phyloP scores from a whole-genome alignment of 148 eudicot species.

The Pharnaceum exiguum region DNA sequence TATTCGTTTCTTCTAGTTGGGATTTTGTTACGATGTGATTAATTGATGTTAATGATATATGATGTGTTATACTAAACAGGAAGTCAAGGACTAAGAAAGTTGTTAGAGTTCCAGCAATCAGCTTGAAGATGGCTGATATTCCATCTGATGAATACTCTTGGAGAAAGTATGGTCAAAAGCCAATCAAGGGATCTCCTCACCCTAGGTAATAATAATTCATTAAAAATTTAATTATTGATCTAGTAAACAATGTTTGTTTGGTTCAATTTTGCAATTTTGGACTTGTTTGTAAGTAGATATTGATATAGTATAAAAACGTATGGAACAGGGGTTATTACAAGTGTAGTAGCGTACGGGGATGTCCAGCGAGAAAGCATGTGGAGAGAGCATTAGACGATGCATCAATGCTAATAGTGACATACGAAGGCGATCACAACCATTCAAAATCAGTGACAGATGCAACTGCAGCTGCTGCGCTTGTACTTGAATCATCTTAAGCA shows the following conservation, averaged over 20 bases:
- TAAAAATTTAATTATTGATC: not conserved
- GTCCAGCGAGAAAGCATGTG: slow-evolving; percentile 91
- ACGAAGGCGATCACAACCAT: slow-evolving; percentile 95
- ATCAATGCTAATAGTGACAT: slow-evolving; percentile 73
- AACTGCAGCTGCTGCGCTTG: slow-evolving; percentile 45
- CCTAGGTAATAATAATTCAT: too few relatives aligned
- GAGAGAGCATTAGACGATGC: slow-evolving; percentile 81
- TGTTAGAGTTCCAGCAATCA: slow-evolving; percentile 74
- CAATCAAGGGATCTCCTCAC: slow-evolving; percentile 95
- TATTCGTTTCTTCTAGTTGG: too few relatives aligned
- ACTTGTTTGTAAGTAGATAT: not conserved
- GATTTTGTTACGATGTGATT: too few relatives aligned
- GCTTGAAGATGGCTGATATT: slow-evolving; percentile 82
- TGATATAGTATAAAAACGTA: not conserved
- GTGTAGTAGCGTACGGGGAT: slow-evolving; percentile 86
- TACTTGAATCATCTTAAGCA: slow-evolving; percentile 79
- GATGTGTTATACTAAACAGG: slow-evolving; percentile 27
- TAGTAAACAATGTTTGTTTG: too few relatives aligned
- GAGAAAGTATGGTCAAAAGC: slow-evolving; percentile 97
- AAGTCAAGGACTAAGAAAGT: slow-evolving; percentile 78
- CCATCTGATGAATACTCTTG: slow-evolving; percentile 95
- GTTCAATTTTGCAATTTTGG: too few relatives aligned
- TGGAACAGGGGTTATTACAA: slow-evolving; percentile 82
- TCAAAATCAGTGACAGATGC: slow-evolving; percentile 43
- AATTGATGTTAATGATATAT: slow-evolving; percentile 8